Conservation (phyloP, 1,139 yeast species). For the Protomyces inouyei region DNA sequence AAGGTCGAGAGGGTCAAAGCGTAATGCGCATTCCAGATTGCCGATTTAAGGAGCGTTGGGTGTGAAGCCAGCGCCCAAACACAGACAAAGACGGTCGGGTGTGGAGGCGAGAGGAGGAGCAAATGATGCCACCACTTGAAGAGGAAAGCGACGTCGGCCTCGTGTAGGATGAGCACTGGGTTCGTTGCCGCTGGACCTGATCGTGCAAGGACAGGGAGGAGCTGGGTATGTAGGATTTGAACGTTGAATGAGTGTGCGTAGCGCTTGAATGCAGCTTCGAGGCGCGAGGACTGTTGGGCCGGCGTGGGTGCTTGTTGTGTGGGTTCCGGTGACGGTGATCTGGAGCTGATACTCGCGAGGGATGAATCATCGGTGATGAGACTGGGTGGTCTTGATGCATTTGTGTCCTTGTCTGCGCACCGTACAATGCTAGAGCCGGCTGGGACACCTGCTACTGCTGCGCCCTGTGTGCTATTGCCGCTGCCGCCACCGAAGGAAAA, state of each 20-base stretch:
- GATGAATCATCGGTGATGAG: conserved; percentile 22
- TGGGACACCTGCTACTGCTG: not conserved
- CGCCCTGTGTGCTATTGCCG: not conserved
- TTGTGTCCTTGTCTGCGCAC: not conserved
- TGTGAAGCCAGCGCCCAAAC: conserved; percentile 20
- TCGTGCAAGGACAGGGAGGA: conserved; percentile 10
- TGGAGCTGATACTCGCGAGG: conserved; percentile 8
- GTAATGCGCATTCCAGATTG: conserved; percentile 21
- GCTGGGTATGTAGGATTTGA: conserved; percentile 11
- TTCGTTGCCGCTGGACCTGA: not conserved
- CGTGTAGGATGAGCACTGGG: conserved; percentile 3
- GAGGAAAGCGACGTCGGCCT: conserved; percentile 17
- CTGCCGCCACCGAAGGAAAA: not conserved
- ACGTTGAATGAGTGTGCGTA: conserved; percentile 6
- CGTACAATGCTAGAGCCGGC: not conserved
- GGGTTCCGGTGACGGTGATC: conserved; percentile 25
- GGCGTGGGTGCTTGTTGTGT: not conserved
- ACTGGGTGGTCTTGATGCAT: conserved; percentile 15
- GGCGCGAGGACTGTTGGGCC: not conserved
- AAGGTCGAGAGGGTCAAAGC: conserved; percentile 19
- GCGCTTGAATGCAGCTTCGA: conserved; percentile 15
- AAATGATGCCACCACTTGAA: conserved; percentile 26
- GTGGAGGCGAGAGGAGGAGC: conserved; percentile 11
- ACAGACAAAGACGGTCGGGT: conserved; percentile 1
- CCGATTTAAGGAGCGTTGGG: conserved; percentile 4